Evolutionary conservation across 2,329 filamentous ascomycete species (phyloP).

Genomic region (Trichophyton rubrum): DNA sequence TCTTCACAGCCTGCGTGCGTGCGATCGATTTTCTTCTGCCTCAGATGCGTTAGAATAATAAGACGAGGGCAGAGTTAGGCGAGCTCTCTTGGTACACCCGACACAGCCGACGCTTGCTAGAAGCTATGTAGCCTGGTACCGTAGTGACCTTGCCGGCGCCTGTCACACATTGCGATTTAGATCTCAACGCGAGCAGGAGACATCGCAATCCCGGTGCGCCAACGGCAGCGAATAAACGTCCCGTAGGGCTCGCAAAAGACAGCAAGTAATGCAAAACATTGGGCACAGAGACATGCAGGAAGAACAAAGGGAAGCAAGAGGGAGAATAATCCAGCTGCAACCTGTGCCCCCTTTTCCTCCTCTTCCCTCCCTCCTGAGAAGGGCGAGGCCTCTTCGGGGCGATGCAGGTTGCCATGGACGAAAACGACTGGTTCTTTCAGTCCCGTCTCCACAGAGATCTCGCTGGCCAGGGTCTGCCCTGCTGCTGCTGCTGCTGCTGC

Average conservation of each 20-base stretch:
- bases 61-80: too few relatives aligned
- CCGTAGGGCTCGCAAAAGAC: not conserved
- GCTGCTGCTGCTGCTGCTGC: not conserved
- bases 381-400: not conserved
- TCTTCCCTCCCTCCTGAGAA: not conserved
- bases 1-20: not conserved
- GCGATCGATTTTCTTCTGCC: not conserved
- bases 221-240: conserved; percentile 3
- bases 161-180: not conserved
- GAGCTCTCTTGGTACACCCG: too few relatives aligned
- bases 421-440: conserved; percentile 3
- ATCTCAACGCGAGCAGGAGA: not conserved
- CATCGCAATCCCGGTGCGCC: conserved; percentile 3
- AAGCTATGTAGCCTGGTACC: not conserved
- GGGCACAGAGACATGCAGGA: conserved; percentile 1
- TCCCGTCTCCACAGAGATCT: not conserved
- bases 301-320: too few relatives aligned
- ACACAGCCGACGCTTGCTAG: too few relatives aligned
- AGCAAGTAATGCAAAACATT: not conserved
- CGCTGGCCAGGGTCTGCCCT: not conserved
- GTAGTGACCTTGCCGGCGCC: not conserved
- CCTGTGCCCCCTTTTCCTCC: not conserved
- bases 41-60: not conserved
- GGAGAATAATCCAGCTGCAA: not conserved
- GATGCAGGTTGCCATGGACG: not conserved